Base-by-base conservation (phyloP, 495 filamentous ascomycete species). In the Choiromyces venosus region DNA sequence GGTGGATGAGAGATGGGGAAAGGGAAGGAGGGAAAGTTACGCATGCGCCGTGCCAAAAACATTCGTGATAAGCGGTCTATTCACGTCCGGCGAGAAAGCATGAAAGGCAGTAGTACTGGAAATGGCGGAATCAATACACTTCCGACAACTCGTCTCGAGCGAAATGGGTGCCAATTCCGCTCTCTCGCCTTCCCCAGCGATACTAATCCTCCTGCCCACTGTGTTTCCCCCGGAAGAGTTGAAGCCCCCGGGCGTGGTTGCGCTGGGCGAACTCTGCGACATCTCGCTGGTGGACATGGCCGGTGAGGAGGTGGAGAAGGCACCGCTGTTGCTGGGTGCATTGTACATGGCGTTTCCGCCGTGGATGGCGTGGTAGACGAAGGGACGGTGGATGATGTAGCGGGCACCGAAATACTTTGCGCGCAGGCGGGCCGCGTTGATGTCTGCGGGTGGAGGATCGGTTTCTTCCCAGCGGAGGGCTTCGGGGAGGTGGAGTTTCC, bases 41-140 rank as follows among this genome's bases (percentile, higher is more conserved):
- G 94, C 94, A 86, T 97, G 94, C 75, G 93, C 91, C 18, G 94
- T 98, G 35, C 94, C 94, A 82, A 96, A 96, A 36, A 97, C 92
- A 79, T 97, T 97, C 12, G 94, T 98, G 64, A 97, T 88, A 40
- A 97, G 89, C 37, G 91, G 89, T 7, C 94, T 88, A 69, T 88
- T 86, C 36, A 83, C 79, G 19, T 83, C 82, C 18, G 82, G 79
- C 44, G 86, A 85, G 64, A 91, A 82, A 0, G 89, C 89, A 83
- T 97, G 92, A 78, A 98, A 96, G 1, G 93, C 92, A 72, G 86
- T 86, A 1, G 94, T 97, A 81, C 93, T 97, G 76, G 88, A 82
- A n/a, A 95, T 88, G 6, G 95, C 89, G 10, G 92, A 91, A 35
- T 87, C 82, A 42, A 98, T 86, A 68, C 91, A 86, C 86, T 80